Base-by-base conservation (phyloP, 164 flowering plant species). In the Cinnamomum chago region DNA sequence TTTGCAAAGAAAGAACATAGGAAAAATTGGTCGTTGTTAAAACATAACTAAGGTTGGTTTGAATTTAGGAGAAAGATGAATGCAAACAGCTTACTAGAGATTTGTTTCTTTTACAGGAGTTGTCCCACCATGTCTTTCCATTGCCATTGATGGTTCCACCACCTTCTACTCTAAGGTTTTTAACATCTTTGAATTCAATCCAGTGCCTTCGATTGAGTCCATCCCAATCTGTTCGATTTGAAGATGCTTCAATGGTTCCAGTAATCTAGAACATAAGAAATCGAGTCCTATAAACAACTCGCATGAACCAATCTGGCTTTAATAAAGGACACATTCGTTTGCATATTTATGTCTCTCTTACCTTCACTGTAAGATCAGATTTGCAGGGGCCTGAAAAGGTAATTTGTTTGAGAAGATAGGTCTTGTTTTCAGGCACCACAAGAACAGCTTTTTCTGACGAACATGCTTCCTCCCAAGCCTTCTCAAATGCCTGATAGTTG, bases 351-450 rank as follows among this genome's bases (percentile, higher is more conserved):
- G 58, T 65, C n/a, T n/a, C 55, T 58, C 68, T 78, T 24, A 94
- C 98, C 92, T 84, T 81, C n/a, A 92, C 18, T 64, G 79, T 83
- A 40, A 87, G 24, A 55, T 25, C 28, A 50, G 93, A 82, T 67
- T 81, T 87, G 89, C 98, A 94, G 50, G 97, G 98, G 35, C 98
- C 97, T 27, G 82, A 79, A 76, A 92, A 90, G 62, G 65, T 88
- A 24, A 85, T 78, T 18, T 88, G 92, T 70, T 83, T 86, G 17
- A 94, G 81, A 78, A 80, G 87, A 80, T 88, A 94, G 5, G 27
- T 85, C 70, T 83, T 88, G 72, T 70, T 77, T 47, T 73, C 13
- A 0, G 97, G 93, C 27, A 92, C 91, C 64, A 84, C 74, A 52
- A 92, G 74, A 72, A 80, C 81, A 58, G 84, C 81, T 55, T 76